A percentile compares a stretch with the other conserved stretches of the same genome.
These are phyloP conservation scores for Solanum ahanhuiri DNA, from an alignment of 257 asterid genomes.

Conservation along the genomic window DNA sequence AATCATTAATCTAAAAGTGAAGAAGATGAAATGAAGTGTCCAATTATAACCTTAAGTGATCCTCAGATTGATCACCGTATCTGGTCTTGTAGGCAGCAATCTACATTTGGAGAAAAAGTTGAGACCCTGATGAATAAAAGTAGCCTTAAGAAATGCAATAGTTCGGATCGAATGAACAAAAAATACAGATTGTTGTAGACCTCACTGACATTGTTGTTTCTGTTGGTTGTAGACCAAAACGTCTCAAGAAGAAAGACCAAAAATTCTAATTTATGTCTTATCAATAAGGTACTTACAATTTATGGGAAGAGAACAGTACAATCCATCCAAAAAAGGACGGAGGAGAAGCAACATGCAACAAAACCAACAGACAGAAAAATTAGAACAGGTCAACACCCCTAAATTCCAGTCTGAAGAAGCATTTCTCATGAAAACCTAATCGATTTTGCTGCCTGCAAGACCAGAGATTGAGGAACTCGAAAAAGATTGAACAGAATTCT, in stretches of 20 bases:
- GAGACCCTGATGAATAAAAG: neutral
- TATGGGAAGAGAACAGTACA: neutral
- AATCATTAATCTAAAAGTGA: neutral
- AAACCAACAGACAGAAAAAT: neutral
- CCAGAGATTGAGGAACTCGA: neutral
- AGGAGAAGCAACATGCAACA: neutral
- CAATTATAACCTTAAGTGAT: neutral
- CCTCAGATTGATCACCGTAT: neutral
- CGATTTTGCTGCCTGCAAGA: neutral
- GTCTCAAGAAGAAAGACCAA: neutral
- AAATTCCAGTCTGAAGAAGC: neutral
- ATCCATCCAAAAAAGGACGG: neutral
- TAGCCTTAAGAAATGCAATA: neutral
- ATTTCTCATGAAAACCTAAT: neutral
- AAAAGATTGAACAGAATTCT: neutral
- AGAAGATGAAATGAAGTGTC: neutral
- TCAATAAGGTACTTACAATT: neutral
- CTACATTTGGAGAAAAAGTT: neutral
- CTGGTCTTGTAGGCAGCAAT: neutral
- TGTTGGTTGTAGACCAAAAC: neutral
- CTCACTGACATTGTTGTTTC: neutral
- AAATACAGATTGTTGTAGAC: neutral
- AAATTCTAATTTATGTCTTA: neutral
- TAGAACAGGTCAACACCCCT: neutral
- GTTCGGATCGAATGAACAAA: neutral